Base-by-base conservation (phyloP, 495 filamentous ascomycete species). In the Symbiotaphrina buchneri region DNA sequence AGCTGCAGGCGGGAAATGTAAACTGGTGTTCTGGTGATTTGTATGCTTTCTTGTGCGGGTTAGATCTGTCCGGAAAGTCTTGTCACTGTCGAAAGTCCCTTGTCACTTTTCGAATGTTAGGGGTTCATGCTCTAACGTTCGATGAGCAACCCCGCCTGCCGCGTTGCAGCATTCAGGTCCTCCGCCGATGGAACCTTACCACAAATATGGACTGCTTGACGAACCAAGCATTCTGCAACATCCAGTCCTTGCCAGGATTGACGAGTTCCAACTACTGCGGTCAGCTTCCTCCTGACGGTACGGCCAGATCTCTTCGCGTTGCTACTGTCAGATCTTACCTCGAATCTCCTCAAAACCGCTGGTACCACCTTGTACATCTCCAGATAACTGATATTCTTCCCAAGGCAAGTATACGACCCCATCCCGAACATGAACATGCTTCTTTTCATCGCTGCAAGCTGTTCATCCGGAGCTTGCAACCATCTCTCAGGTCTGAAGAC, bases 401-500 rank as follows among this genome's bases (percentile, higher is more conserved):
- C 47, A 18, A 47, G 18, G 33, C 47, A 51, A 2, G 30, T 26
- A 10, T 42, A 19, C n/a, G 33, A 34, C 1, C 47, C 47, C 14
- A 39, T 39, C 6, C 47, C 44, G 31, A 51, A 51, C 24, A n/a
- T n/a, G n/a, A n/a, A n/a, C n/a, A n/a, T n/a, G n/a, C n/a, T 33
- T 6, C 40, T 47, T 35, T 53, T 41, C 47, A 66, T 58, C 33
- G 23, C 27, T 27, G 33, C 37, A 2, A 39, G 13, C 31, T 39
- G 33, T 27, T 47, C 48, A n/a, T 31, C 34, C 4, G 38, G 34
- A 5, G 29, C 41, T 8, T 57, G 48, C 2, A 67, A 47, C 63
- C 64, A 71, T 21, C 64, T 41, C 33, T 62, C 63, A 0, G 67
- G 65, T 2, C 55, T 43, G 31, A 62, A 71, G 2, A 37, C 20